These are phyloP conservation scores for Durotheca rogersii DNA, from an alignment of 495 filamentous ascomycete species.

Conservation along the genomic window DNA sequence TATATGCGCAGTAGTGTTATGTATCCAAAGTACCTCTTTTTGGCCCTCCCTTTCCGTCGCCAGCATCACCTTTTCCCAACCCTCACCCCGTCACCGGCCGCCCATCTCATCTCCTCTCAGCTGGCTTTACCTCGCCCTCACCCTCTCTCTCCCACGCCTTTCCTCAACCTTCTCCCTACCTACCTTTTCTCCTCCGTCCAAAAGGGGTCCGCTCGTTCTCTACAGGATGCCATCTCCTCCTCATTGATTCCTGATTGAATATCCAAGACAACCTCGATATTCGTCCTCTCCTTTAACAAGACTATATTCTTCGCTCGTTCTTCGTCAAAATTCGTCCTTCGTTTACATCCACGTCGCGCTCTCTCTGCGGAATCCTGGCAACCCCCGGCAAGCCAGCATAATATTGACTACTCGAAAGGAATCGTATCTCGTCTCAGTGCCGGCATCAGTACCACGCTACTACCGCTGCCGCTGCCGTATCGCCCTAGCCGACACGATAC, in stretches of 20 bases:
- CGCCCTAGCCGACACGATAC: not conserved
- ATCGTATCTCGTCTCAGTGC: constrained; percentile 4
- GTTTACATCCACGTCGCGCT: not conserved
- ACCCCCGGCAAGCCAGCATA: no score
- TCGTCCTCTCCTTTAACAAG: constrained; percentile 23
- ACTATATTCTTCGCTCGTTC: constrained; percentile 8
- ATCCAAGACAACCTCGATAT: constrained; percentile 23
- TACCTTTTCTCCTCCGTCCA: constrained; percentile 6
- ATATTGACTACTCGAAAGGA: no score
- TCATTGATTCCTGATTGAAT: constrained; percentile 12
- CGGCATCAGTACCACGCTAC: constrained; percentile 3
- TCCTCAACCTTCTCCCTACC: constrained; percentile 22
- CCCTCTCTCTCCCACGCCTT: constrained; percentile 2
- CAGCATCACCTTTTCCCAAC: no score
- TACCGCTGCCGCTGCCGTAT: not conserved
- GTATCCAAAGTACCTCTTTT: no score
- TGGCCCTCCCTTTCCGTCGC: no score
- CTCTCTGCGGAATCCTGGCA: no score
- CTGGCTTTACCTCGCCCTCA: no score
- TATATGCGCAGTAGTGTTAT: no score
- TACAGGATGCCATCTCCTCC: no score
- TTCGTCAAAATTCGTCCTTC: not conserved
- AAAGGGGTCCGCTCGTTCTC: constrained; percentile 23
- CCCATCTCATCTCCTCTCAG: no score
- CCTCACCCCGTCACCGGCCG: no score